Evolutionary conservation across 2,329 filamentous ascomycete genomes (phyloP).

Genomic region (Verticillium dahliae): DNA sequence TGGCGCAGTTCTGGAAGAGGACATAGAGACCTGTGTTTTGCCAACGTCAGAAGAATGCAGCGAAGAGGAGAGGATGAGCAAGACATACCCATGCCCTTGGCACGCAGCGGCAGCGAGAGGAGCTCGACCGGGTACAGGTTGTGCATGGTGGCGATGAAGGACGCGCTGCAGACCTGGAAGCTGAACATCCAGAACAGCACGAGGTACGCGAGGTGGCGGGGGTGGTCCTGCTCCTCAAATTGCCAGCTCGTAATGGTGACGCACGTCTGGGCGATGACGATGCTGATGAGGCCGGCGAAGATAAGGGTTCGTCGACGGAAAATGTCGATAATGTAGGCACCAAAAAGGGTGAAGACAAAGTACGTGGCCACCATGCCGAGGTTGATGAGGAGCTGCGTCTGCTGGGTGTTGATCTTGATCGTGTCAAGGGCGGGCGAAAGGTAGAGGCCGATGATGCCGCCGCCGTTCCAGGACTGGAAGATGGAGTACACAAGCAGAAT

Average conservation of each 20-base stretch:
- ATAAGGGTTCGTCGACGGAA: slow-evolving; percentile 34
- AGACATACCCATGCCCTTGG: slow-evolving; percentile 34
- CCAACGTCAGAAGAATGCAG: not conserved
- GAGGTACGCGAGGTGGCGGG: slow-evolving; percentile 26
- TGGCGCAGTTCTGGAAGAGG: slow-evolving; percentile 16
- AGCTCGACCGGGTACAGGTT: slow-evolving; percentile 39
- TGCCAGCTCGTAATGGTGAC: slow-evolving; percentile 41
- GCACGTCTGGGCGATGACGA: slow-evolving; percentile 35
- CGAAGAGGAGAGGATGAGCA: not conserved
- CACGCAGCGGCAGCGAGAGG: slow-evolving; percentile 33
- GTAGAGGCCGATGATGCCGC: slow-evolving; percentile 36
- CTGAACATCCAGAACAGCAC: slow-evolving; percentile 40
- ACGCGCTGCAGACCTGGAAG: slow-evolving; percentile 38
- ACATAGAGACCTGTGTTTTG: not conserved
- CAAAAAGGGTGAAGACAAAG: slow-evolving; percentile 37
- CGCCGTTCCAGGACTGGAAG: slow-evolving; percentile 40
- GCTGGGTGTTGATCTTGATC: slow-evolving; percentile 28
- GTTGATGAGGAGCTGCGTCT: slow-evolving; percentile 32
- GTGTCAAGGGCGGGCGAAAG: slow-evolving; percentile 31
- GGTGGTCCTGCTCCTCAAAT: slow-evolving; percentile 22
- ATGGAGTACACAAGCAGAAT: slow-evolving; percentile 36
- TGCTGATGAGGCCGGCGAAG: slow-evolving; percentile 17
- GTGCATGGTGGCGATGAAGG: slow-evolving; percentile 39
- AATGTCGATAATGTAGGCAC: slow-evolving; percentile 33
- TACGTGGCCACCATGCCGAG: slow-evolving; percentile 36